A percentile compares a stretch with the other conserved stretches of the same genome.
Conservation (phyloP, 2,329 filamentous ascomycete species). For the Colletotrichum lentis region DNA sequence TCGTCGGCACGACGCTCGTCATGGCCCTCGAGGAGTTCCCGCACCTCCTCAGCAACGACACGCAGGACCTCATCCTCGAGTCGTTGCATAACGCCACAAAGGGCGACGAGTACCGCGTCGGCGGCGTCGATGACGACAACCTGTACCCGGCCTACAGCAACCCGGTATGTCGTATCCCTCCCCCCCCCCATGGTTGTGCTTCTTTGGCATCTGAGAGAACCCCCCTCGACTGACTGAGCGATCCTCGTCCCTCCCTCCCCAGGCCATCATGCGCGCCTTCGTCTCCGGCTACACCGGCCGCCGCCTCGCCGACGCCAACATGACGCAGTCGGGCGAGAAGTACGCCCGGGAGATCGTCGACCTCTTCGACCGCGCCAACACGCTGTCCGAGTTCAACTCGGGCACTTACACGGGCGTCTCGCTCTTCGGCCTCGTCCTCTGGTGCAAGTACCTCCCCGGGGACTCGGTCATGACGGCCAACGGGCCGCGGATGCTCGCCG, state of each 20-base stretch:
- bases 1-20: constrained; percentile 67
- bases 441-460: constrained; percentile 65
- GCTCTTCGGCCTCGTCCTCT: constrained; percentile 65
- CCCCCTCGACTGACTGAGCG: background rate
- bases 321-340: constrained; percentile 64
- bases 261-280: constrained; percentile 68
- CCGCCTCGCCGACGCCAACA: constrained; percentile 62
- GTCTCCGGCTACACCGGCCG: constrained; percentile 66
- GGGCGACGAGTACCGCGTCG: constrained; percentile 69
- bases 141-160: constrained; percentile 70
- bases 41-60: constrained; percentile 51
- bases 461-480: constrained; percentile 62
- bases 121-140: constrained; percentile 67
- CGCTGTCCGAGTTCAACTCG: constrained; percentile 69
- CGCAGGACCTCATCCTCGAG: constrained; percentile 57
- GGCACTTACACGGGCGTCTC: constrained; percentile 71
- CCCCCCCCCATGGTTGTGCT: background rate
- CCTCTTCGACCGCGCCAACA: constrained; percentile 63
- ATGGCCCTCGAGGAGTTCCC: constrained; percentile 67
- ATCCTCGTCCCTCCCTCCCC: background rate
- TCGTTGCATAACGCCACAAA: constrained; percentile 63
- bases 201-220: no score
- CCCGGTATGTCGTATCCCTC: constrained; percentile 54
- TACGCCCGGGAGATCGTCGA: constrained; percentile 65
- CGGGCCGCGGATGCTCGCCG: constrained; percentile 59